Evolutionary conservation across 345 rosid genomes (phyloP).

Genomic region (Melastoma malabathricum): DNA sequence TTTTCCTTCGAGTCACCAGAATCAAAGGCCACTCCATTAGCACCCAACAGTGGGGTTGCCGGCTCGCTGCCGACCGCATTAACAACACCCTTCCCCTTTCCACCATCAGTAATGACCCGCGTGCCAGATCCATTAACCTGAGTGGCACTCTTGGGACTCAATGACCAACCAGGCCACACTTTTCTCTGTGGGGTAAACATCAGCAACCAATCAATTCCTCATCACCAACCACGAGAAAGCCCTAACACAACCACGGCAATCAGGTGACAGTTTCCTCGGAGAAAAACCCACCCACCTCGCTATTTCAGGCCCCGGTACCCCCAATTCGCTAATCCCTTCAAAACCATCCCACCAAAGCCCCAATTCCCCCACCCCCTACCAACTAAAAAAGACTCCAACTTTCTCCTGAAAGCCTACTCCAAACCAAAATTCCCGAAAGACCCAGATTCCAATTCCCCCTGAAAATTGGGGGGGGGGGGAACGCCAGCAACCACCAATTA

Average conservation of each 20-base stretch:
- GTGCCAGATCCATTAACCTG: constrained; percentile 18
- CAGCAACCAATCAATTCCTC: too few species aligned
- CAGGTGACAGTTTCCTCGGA: too few species aligned
- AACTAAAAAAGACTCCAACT: background rate
- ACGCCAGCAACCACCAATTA: background rate
- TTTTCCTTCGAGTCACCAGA: constrained; percentile 28
- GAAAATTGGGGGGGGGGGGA: too few species aligned
- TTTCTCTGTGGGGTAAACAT: too few species aligned
- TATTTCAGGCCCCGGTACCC: too few species aligned
- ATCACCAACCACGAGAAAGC: too few species aligned
- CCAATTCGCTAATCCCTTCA: background rate
- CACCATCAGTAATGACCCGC: constrained; percentile 15
- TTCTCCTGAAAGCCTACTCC: too few species aligned
- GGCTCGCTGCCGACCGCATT: constrained; percentile 27
- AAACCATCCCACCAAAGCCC: background rate
- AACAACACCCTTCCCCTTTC: constrained; percentile 37
- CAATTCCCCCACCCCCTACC: background rate
- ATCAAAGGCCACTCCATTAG: constrained; percentile 23
- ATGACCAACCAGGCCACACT: too few species aligned
- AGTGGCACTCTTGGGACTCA: too few species aligned
- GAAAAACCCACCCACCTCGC: too few species aligned
- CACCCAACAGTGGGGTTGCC: constrained; percentile 24
- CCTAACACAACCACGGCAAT: too few species aligned
- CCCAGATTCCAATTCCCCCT: background rate
- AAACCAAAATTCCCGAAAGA: too few species aligned